These are phyloP conservation scores for Vigna radiata DNA, from an alignment of 306 rosid species.

Conservation along the genomic window DNA sequence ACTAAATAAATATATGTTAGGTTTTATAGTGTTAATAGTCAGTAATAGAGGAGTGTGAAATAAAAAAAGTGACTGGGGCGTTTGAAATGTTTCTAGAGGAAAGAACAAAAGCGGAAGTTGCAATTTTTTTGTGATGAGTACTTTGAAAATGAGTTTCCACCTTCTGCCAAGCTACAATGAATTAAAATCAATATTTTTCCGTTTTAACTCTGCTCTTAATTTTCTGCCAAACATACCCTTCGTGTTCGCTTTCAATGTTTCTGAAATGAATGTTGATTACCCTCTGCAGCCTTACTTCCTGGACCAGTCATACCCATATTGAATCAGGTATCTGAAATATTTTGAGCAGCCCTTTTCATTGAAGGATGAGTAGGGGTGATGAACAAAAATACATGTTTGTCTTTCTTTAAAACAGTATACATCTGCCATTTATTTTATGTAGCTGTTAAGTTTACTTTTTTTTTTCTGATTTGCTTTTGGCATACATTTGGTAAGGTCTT, in stretches of 20 bases:
- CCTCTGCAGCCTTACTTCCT: slow-evolving; percentile 90
- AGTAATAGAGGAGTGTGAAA: not conserved
- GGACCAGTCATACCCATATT: slow-evolving; percentile 95
- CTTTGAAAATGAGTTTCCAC: slow-evolving; percentile 11
- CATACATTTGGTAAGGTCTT: slow-evolving; percentile 31
- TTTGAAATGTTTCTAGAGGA: slow-evolving; percentile 32
- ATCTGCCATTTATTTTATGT: slow-evolving; percentile 13
- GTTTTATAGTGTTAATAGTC: slow-evolving; percentile 3
- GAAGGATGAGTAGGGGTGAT: slow-evolving; percentile 24
- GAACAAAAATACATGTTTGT: slow-evolving; percentile 27
- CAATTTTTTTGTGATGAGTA: not conserved
- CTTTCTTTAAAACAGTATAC: slow-evolving; percentile 23
- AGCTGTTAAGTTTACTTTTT: slow-evolving; percentile 17
- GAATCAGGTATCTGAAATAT: slow-evolving; percentile 74
- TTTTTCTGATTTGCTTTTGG: slow-evolving; percentile 38
- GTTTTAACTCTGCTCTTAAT: slow-evolving; percentile 22
- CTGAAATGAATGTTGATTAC: slow-evolving; percentile 58
- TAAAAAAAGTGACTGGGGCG: slow-evolving; percentile 5
- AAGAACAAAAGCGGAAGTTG: slow-evolving; percentile 21
- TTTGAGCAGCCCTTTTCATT: slow-evolving; percentile 38
- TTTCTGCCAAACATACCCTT: slow-evolving; percentile 3
- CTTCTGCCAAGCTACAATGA: not conserved
- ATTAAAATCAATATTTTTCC: not conserved
- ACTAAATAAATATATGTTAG: not conserved
- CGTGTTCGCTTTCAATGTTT: slow-evolving; percentile 37